These are phyloP conservation scores for Trichocladium antarcticum DNA, from an alignment of 495 filamentous ascomycete species.

Conservation along the genomic window DNA sequence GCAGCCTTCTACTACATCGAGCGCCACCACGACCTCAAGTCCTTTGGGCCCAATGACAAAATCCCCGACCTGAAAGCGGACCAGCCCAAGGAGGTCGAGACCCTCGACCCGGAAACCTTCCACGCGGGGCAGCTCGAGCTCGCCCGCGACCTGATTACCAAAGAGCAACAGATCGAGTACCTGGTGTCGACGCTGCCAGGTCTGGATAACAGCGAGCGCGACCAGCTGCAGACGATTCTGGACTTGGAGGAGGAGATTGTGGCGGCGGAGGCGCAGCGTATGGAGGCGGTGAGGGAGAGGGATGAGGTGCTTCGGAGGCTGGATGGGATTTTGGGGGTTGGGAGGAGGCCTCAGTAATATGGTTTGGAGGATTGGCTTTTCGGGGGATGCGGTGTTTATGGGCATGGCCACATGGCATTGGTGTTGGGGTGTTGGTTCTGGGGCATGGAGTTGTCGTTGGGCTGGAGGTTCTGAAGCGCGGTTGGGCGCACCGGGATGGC, in stretches of 20 bases:
- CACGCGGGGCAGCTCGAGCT: constrained; percentile 64
- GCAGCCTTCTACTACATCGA: constrained; percentile 72
- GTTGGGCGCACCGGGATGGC: not conserved
- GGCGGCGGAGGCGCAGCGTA: constrained; percentile 59
- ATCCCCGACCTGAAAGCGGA: constrained; percentile 46
- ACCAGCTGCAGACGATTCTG: constrained; percentile 64
- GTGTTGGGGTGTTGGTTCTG: not conserved
- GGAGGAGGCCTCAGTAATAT: constrained; percentile 42
- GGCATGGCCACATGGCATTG: not conserved
- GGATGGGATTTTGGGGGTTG: constrained; percentile 52
- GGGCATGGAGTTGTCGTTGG: not conserved
- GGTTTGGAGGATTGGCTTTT: not conserved
- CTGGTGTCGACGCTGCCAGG: constrained; percentile 78
- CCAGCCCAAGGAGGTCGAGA: constrained; percentile 40
- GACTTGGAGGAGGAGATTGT: constrained; percentile 67
- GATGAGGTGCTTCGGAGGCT: constrained; percentile 54
- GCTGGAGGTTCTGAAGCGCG: not conserved
- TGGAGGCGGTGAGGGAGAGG: constrained; percentile 58
- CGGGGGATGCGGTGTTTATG: not conserved
- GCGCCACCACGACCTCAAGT: constrained; percentile 65
- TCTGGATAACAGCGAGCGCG: constrained; percentile 68
- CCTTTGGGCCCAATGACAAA: constrained; percentile 48
- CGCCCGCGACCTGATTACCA: constrained; percentile 73
- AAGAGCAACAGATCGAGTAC: constrained; percentile 89
- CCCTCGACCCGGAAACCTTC: constrained; percentile 57